Evolutionary conservation across 805 yeast species (phyloP).

Genomic region (Cyberlindnera mycetangii): DNA sequence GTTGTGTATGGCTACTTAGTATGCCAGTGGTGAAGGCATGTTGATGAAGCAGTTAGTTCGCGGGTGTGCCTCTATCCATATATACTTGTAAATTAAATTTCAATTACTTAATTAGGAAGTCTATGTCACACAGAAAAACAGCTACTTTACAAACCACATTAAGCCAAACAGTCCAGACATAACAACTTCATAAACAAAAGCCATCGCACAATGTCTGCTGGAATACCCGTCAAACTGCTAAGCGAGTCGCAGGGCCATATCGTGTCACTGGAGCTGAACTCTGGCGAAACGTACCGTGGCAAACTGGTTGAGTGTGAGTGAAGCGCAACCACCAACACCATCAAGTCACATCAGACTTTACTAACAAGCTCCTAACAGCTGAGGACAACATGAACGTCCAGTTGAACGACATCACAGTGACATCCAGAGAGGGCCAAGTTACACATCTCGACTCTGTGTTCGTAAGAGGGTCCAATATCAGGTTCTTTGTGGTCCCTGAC

Average conservation of each 20-base stretch:
- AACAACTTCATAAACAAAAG: background rate
- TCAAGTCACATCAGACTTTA: background rate
- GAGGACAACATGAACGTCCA: constrained; percentile 97
- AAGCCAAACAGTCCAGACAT: too few relatives aligned
- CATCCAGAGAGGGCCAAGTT: constrained; percentile 72
- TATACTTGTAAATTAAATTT: background rate
- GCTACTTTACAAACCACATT: background rate
- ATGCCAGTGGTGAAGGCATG: background rate
- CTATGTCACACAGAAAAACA: constrained; percentile 1
- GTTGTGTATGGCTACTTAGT: background rate
- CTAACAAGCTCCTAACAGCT: constrained; percentile 15
- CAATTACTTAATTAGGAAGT: constrained; percentile 14
- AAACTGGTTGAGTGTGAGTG: constrained; percentile 63
- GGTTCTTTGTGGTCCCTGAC: constrained; percentile 85
- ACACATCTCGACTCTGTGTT: constrained; percentile 80
- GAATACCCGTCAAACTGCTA: constrained; percentile 81
- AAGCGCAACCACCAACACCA: background rate
- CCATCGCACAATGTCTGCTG: constrained; percentile 36
- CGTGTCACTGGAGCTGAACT: constrained; percentile 74
- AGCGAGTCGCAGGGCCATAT: constrained; percentile 90
- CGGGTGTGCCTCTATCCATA: background rate
- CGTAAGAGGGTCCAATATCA: constrained; percentile 86
- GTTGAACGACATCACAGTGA: constrained; percentile 73
- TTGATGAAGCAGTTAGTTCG: background rate
- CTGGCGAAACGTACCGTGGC: constrained; percentile 88